A percentile compares a stretch with the other conserved stretches of the same genome.
phyloP scores from a whole-genome alignment of 768 basidiomycete genomes.

The Paxillus rubicundulus region DNA sequence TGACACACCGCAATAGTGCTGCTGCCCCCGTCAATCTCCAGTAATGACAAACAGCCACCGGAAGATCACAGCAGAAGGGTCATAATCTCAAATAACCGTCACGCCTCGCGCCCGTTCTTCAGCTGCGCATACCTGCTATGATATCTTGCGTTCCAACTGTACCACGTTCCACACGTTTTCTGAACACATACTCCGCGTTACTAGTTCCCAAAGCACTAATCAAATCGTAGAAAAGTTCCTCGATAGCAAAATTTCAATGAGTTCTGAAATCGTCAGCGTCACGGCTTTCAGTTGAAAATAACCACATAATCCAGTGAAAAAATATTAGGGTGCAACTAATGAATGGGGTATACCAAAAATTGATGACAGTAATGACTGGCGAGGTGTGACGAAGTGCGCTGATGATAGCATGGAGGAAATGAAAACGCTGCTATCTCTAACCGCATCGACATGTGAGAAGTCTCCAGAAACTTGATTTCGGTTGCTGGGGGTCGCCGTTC shows the following conservation, averaged over 20 bases:
- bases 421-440: conserved; percentile 30
- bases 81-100: not conserved
- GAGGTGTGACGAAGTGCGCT: conserved; percentile 28
- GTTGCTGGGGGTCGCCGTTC: conserved; percentile 50
- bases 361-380: conserved; percentile 36
- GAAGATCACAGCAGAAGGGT: not conserved
- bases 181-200: conserved; percentile 19
- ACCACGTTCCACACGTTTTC: conserved; percentile 8
- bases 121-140: not conserved
- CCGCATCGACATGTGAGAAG: conserved; percentile 81
- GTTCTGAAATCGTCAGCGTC: conserved; percentile 26
- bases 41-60: not conserved
- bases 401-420: conserved; percentile 23
- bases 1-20: not conserved
- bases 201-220: conserved; percentile 31
- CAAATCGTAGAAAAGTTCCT: conserved; percentile 29
- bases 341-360: conserved; percentile 36
- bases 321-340: conserved; percentile 37
- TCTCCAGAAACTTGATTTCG: conserved; percentile 56
- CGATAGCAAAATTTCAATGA: conserved; percentile 23
- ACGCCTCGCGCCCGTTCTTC: not conserved
- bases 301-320: conserved; percentile 35
- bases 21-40: not conserved
- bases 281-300: conserved; percentile 26
- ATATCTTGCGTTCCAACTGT: not conserved